A percentile compares a stretch with the other conserved stretches of the same genome.
Conservation (phyloP, 305 asterid species). For the Fraxinus ornus region DNA sequence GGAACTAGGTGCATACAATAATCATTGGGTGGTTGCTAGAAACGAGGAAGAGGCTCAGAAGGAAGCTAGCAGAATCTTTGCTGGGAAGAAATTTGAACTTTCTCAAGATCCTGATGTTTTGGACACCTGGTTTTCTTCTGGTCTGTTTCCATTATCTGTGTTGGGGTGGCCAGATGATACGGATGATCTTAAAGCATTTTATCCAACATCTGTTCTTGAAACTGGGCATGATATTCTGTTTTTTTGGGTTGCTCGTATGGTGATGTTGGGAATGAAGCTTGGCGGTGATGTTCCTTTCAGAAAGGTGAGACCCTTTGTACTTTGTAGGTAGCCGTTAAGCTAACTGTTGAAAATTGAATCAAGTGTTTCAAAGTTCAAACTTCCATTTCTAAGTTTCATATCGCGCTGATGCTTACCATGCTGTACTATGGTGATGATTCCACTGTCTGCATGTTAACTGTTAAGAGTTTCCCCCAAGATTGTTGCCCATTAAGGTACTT, state of each 20-base stretch:
- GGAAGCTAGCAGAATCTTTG: slow-evolving; percentile 57
- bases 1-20: no score
- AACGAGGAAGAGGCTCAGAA: slow-evolving; percentile 61
- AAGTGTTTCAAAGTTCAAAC: not conserved
- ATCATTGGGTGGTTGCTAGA: slow-evolving; percentile 90
- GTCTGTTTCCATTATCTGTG: slow-evolving; percentile 85
- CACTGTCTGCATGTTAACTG: not conserved
- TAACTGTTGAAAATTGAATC: not conserved
- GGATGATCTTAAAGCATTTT: slow-evolving; percentile 67
- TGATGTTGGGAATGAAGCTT: slow-evolving; percentile 90
- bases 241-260: slow-evolving; percentile 99
- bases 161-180: slow-evolving; percentile 96
- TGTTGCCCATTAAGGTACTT: not conserved
- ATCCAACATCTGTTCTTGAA: slow-evolving; percentile 91
- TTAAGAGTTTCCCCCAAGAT: not conserved
- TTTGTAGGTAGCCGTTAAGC: not conserved
- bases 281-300: slow-evolving; percentile 90
- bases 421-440: not conserved
- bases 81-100: slow-evolving; percentile 63
- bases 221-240: slow-evolving; percentile 95
- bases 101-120: slow-evolving; percentile 88
- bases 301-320: slow-evolving; percentile 48
- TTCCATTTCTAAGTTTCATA: not conserved
- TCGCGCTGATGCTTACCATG: not conserved
- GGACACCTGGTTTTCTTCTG: slow-evolving; percentile 97